A percentile compares a stretch with the other conserved stretches of the same genome.
Evolutionary conservation across 371 early-diverging fungal genomes (phyloP).

Genomic region (Polyrhizophydium stewartii): DNA sequence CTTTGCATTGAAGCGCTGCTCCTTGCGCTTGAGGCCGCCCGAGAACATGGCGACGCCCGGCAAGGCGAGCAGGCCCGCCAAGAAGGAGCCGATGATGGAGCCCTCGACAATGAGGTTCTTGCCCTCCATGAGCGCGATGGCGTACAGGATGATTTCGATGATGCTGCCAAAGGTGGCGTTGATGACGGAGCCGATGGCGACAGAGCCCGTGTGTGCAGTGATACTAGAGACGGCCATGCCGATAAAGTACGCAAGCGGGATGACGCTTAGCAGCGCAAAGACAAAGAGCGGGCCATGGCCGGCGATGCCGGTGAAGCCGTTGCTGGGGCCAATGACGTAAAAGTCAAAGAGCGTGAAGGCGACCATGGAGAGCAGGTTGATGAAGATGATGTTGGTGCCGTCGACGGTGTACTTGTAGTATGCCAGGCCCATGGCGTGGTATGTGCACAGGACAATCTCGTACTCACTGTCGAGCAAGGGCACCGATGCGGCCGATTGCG

Average conservation of each 20-base stretch:
- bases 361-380: conserved; percentile 82
- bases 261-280: conserved; percentile 75
- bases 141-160: conserved; percentile 90
- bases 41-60: conserved; percentile 94
- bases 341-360: conserved; percentile 66
- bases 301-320: conserved; percentile 51
- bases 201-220: conserved; percentile 82
- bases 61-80: conserved; percentile 83
- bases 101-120: conserved; percentile 89
- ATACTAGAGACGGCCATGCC: conserved; percentile 95
- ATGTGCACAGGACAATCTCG: conserved; percentile 42
- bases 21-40: conserved; percentile 85
- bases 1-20: conserved; percentile 91
- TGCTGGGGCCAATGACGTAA: conserved; percentile 56
- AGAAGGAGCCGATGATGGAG: conserved; percentile 84
- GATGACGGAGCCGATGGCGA: conserved; percentile 87
- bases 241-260: conserved; percentile 93
- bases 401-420: conserved; percentile 80
- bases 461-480: conserved; percentile 20
- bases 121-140: conserved; percentile 81
- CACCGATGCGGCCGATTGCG: background rate
- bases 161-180: conserved; percentile 97
- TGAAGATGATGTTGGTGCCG: conserved; percentile 93
- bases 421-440: conserved; percentile 35
- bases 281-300: conserved; percentile 70